A percentile compares a stretch with the other conserved stretches of the same genome.
phyloP scores from a whole-genome alignment of 345 rosid genomes.

The Raphanus raphanistrum region DNA sequence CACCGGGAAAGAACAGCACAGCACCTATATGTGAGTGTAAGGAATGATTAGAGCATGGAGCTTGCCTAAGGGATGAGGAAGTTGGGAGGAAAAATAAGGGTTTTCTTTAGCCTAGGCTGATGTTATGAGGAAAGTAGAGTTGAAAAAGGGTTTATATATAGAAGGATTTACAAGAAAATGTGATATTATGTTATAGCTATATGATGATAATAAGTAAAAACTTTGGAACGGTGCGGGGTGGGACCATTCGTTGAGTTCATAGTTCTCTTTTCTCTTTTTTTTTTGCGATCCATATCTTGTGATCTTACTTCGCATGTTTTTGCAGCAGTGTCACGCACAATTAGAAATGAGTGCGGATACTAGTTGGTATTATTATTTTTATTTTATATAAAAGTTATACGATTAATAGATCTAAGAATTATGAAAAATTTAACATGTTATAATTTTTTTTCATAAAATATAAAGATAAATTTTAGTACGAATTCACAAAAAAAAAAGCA shows the following conservation, averaged over 20 bases:
- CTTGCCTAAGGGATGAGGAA: neutral
- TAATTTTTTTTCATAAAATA: too few species aligned
- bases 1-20: neutral
- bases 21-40: neutral
- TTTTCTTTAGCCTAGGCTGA: conserved; percentile 24
- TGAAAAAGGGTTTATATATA: conserved; percentile 30
- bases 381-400: neutral
- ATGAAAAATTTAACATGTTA: neutral
- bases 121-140: conserved; percentile 22
- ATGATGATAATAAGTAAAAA: neutral
- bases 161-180: conserved; percentile 26
- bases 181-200: neutral
- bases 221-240: conserved; percentile 27
- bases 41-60: neutral
- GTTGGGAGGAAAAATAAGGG: conserved; percentile 28
- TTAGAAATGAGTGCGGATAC: neutral
- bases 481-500: too few species aligned
- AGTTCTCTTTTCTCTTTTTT: conserved; percentile 22
- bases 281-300: conserved; percentile 12
- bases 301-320: conserved; percentile 4
- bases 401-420: neutral
- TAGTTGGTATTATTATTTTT: neutral
- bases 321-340: conserved; percentile 38
- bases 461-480: too few species aligned
- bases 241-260: conserved; percentile 38